These are phyloP conservation scores for Marasmius fiardii DNA, from an alignment of 1,284 basidiomycete genomes.

Conservation along the genomic window DNA sequence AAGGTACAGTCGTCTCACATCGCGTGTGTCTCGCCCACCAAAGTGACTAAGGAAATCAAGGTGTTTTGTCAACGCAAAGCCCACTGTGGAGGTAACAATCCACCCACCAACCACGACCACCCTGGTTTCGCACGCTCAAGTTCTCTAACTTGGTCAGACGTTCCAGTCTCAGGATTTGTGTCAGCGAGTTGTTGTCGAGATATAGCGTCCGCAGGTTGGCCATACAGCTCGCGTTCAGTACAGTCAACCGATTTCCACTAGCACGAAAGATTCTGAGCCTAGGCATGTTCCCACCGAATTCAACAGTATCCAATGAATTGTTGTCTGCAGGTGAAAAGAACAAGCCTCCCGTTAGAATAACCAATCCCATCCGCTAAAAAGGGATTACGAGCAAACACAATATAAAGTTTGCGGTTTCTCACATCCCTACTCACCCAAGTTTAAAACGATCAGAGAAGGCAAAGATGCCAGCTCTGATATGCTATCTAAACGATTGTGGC, in stretches of 20 bases:
- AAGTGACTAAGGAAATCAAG: constrained; percentile 40
- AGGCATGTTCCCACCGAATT: constrained; percentile 51
- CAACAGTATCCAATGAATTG: constrained; percentile 60
- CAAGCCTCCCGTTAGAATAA: not conserved
- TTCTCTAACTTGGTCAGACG: constrained; percentile 79
- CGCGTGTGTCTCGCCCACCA: constrained; percentile 74
- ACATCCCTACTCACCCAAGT: constrained; percentile 63
- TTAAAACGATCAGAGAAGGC: constrained; percentile 65
- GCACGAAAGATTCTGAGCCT: constrained; percentile 82
- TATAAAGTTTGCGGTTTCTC: not conserved
- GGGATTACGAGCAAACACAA: not conserved
- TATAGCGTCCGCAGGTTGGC: constrained; percentile 86
- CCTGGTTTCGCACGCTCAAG: constrained; percentile 88
- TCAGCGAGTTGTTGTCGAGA: constrained; percentile 83
- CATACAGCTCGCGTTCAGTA: constrained; percentile 67
- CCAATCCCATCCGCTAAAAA: not conserved
- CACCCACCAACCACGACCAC: constrained; percentile 69
- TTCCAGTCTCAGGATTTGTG: constrained; percentile 47
- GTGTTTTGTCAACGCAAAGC: constrained; percentile 13
- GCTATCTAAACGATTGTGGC: constrained; percentile 68
- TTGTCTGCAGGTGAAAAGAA: constrained; percentile 51
- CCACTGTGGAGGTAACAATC: constrained; percentile 16
- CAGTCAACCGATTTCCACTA: constrained; percentile 77
- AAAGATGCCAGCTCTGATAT: constrained; percentile 64
- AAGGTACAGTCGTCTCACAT: constrained; percentile 91